phyloP scores from a whole-genome alignment of 495 filamentous ascomycete species.

The Darksidea phi region DNA sequence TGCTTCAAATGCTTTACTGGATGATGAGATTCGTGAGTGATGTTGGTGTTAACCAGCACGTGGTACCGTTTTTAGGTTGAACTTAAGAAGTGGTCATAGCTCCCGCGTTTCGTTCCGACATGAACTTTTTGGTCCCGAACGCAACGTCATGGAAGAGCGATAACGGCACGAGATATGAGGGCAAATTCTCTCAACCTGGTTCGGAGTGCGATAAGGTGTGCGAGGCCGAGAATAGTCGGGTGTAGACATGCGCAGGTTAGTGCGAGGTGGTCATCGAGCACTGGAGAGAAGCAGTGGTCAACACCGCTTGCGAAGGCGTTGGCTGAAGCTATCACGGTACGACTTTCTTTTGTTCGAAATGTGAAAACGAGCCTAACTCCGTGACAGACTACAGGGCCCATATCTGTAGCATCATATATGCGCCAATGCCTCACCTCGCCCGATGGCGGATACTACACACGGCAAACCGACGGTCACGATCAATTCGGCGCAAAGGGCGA shows the following conservation, averaged over 20 bases:
- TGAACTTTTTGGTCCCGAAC: background rate
- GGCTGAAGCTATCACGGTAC: conserved; percentile 77
- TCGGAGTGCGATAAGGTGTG: conserved; percentile 3
- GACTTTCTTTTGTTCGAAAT: conserved; percentile 1
- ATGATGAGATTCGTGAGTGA: conserved; percentile 1
- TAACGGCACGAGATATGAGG: conserved; percentile 28
- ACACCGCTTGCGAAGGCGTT: conserved; percentile 86
- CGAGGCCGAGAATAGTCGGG: background rate
- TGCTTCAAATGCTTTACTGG: background rate
- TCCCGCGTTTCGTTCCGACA: conserved; percentile 17
- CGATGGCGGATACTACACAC: conserved; percentile 91
- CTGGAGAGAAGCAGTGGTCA: conserved; percentile 64
- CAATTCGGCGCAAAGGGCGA: conserved; percentile 90
- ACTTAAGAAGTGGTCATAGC: conserved; percentile 33
- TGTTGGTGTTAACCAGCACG: conserved; percentile 1
- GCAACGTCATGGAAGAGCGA: conserved; percentile 20
- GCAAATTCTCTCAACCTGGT: conserved; percentile 22
- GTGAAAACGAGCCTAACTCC: conserved; percentile 14
- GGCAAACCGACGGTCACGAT: conserved; percentile 62
- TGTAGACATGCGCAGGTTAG: background rate
- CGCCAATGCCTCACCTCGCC: conserved; percentile 93
- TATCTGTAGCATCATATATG: conserved; percentile 93
- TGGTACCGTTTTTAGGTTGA: conserved; percentile 1
- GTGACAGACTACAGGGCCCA: conserved; percentile 72
- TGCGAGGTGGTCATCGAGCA: conserved; percentile 19